Conservation (phyloP, 148 eudicot genomes). For the Gaultheria prostrata region DNA sequence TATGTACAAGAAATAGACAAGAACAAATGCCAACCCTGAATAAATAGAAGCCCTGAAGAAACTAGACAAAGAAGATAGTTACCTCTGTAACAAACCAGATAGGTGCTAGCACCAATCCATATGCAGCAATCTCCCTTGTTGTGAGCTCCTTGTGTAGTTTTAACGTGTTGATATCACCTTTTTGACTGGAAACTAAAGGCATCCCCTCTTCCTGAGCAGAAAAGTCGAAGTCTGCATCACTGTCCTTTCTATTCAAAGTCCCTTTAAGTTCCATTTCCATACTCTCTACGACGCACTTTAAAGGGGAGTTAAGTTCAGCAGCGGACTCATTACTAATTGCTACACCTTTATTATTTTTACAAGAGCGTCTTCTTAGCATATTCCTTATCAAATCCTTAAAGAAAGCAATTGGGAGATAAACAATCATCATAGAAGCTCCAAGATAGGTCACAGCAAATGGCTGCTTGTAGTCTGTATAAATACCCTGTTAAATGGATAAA, state of each 20-base stretch:
- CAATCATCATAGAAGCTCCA: slow-evolving; percentile 94
- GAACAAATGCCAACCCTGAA: neutral
- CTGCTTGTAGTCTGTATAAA: slow-evolving; percentile 80
- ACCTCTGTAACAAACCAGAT: slow-evolving; percentile 97
- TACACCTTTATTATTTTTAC: slow-evolving; percentile 39
- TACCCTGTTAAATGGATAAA: slow-evolving; percentile 46
- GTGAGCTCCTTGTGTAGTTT: slow-evolving; percentile 55
- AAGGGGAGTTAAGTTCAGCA: slow-evolving; percentile 52
- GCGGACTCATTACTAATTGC: slow-evolving; percentile 36
- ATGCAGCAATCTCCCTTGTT: slow-evolving; percentile 65
- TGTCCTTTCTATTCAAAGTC: slow-evolving; percentile 49
- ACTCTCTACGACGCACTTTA: slow-evolving; percentile 45
- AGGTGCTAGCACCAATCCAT: slow-evolving; percentile 88
- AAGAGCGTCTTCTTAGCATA: slow-evolving; percentile 51
- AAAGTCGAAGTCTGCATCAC: slow-evolving; percentile 54
- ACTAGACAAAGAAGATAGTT: slow-evolving; percentile 17
- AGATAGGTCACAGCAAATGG: slow-evolving; percentile 98
- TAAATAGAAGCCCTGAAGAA: neutral
- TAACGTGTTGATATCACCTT: slow-evolving; percentile 30
- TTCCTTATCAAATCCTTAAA: slow-evolving; percentile 71
- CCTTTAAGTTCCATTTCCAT: slow-evolving; percentile 67
- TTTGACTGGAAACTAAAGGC: slow-evolving; percentile 41
- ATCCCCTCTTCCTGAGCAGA: slow-evolving; percentile 55
- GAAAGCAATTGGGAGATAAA: slow-evolving; percentile 91
- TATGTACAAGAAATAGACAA: neutral